phyloP scores from a whole-genome alignment of 805 yeast species.

The Nakazawaea pomicola region DNA sequence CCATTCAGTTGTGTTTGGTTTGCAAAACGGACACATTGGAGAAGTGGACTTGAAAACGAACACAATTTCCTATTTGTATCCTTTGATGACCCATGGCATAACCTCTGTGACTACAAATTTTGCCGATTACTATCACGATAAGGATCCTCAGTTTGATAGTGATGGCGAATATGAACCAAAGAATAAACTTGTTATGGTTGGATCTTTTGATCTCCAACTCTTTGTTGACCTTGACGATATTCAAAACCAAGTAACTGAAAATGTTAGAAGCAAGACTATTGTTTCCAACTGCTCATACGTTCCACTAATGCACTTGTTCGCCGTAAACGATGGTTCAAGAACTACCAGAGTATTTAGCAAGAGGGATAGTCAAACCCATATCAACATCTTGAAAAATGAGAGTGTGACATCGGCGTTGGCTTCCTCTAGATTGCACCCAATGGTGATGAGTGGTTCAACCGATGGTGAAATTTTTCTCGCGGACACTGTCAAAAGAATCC shows the following conservation, averaged over 20 bases:
- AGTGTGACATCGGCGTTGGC: slow-evolving; percentile 36
- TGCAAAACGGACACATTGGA: slow-evolving; percentile 52
- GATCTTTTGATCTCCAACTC: slow-evolving; percentile 34
- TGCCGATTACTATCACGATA: slow-evolving; percentile 28
- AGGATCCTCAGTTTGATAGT: slow-evolving; percentile 18
- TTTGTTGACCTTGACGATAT: slow-evolving; percentile 26
- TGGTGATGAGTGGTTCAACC: slow-evolving; percentile 40
- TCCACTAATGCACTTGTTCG: slow-evolving; percentile 7
- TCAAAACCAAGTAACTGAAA: background rate
- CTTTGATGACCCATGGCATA: slow-evolving; percentile 17
- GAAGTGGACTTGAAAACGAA: slow-evolving; percentile 38
- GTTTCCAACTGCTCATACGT: slow-evolving; percentile 1
- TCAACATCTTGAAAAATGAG: slow-evolving; percentile 25
- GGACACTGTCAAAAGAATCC: slow-evolving; percentile 30
- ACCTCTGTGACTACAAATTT: slow-evolving; percentile 17
- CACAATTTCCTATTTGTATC: slow-evolving; percentile 15
- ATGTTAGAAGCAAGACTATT: background rate
- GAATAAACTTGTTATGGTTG: slow-evolving; percentile 29
- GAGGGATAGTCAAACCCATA: slow-evolving; percentile 1
- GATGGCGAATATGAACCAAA: slow-evolving; percentile 15
- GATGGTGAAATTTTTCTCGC: slow-evolving; percentile 42
- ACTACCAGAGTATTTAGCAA: slow-evolving; percentile 7
- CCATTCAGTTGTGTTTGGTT: slow-evolving; percentile 48
- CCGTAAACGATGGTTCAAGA: slow-evolving; percentile 11
- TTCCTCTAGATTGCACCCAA: slow-evolving; percentile 40